A percentile compares a stretch with the other conserved stretches of the same genome.
phyloP scores from a whole-genome alignment of 2,329 filamentous ascomycete species.

The Simplicillium sp. region DNA sequence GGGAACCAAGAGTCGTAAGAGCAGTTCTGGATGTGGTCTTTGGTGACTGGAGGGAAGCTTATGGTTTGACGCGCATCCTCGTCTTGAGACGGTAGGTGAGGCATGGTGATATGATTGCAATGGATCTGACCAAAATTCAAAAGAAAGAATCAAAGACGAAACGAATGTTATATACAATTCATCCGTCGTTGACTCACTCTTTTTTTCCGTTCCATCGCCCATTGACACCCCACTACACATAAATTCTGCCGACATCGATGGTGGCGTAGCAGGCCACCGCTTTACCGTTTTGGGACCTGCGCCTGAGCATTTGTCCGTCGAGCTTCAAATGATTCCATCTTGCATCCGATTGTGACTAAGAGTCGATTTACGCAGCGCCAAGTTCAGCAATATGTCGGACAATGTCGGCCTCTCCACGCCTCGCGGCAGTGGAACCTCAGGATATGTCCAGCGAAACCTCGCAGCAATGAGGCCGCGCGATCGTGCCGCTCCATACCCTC shows the following conservation, averaged over 20 bases:
- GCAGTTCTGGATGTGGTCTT: slow-evolving; percentile 84
- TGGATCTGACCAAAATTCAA: background rate
- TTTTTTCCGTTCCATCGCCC: too few relatives aligned
- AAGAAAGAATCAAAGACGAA: background rate
- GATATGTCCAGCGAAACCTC: slow-evolving; percentile 93
- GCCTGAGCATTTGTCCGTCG: background rate
- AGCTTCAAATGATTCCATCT: background rate
- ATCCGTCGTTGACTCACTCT: too few relatives aligned
- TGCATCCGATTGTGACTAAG: background rate
- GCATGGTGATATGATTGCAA: slow-evolving; percentile 15
- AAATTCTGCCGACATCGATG: too few relatives aligned
- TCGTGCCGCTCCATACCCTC: slow-evolving; percentile 63
- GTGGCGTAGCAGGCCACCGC: background rate
- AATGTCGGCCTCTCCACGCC: slow-evolving; percentile 96
- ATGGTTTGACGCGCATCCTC: slow-evolving; percentile 21
- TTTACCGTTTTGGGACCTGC: background rate
- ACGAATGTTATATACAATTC: background rate
- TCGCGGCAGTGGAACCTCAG: slow-evolving; percentile 89
- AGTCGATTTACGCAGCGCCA: background rate
- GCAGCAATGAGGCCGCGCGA: slow-evolving; percentile 83
- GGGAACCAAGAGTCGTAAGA: slow-evolving; percentile 91
- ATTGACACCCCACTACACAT: too few relatives aligned
- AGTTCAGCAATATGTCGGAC: slow-evolving; percentile 61
- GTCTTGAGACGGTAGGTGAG: slow-evolving; percentile 18
- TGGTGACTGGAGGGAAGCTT: slow-evolving; percentile 74